Conservation (phyloP, 1,284 basidiomycete genomes). For the Athelia sp. region DNA sequence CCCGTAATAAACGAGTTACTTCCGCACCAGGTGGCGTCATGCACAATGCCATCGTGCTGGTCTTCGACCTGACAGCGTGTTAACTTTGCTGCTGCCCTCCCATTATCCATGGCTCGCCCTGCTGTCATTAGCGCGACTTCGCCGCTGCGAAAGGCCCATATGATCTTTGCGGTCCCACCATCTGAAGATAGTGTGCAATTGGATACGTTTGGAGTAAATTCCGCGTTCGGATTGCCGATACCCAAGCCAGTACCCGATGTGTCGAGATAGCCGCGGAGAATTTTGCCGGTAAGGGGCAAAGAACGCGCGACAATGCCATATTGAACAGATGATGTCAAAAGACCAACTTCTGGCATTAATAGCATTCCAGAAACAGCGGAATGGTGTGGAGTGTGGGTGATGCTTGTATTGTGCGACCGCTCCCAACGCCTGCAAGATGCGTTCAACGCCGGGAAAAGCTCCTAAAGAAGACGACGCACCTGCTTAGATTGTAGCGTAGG, state of each 20-base stretch:
- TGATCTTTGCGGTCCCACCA: slow-evolving; percentile 62
- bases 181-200: slow-evolving; percentile 52
- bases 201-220: slow-evolving; percentile 68
- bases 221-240: slow-evolving; percentile 73
- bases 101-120: slow-evolving; percentile 51
- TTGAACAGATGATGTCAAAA: slow-evolving; percentile 63
- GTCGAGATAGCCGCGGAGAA: slow-evolving; percentile 71
- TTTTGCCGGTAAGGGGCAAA: slow-evolving; percentile 62
- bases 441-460: slow-evolving; percentile 5
- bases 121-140: slow-evolving; percentile 62
- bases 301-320: slow-evolving; percentile 78
- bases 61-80: slow-evolving; percentile 46
- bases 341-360: slow-evolving; percentile 49
- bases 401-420: slow-evolving; percentile 53
- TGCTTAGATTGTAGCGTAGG: slow-evolving; percentile 43
- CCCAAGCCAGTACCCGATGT: slow-evolving; percentile 61
- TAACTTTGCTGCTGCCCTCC: slow-evolving; percentile 41
- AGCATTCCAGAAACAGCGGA: slow-evolving; percentile 51
- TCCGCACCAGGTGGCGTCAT: slow-evolving; percentile 41
- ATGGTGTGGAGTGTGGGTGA: slow-evolving; percentile 58
- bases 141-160: slow-evolving; percentile 77
- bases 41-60: slow-evolving; percentile 54
- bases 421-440: slow-evolving; percentile 60
- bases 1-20: slow-evolving; percentile 43
- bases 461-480: slow-evolving; percentile 32